Conservation (phyloP, 2,329 filamentous ascomycete genomes). For the Huntiella moniliformis region DNA sequence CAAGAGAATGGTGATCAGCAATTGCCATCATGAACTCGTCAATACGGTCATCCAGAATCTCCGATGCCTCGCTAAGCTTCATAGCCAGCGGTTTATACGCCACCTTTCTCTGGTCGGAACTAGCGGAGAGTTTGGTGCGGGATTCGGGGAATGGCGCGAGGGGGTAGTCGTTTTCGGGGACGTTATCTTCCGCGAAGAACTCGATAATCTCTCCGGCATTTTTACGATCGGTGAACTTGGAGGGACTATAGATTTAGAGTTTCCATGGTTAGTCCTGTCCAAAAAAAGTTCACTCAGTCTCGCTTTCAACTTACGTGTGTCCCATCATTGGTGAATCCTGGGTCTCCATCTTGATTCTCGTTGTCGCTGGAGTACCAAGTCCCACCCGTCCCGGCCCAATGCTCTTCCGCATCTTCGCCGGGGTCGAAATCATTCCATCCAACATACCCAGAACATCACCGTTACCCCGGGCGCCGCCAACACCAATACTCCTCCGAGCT, state of each 20-base stretch:
- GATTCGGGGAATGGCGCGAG: conserved; percentile 54
- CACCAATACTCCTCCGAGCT: conserved; percentile 15
- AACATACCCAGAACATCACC: conserved; percentile 18
- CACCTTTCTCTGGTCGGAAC: conserved; percentile 79
- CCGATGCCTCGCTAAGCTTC: conserved; percentile 82
- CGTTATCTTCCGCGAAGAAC: conserved; percentile 44
- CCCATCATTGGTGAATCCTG: conserved; percentile 16
- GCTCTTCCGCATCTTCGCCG: conserved; percentile 19
- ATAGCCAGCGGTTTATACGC: conserved; percentile 84
- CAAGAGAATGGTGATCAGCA: conserved; percentile 54
- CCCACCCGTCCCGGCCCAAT: conserved; percentile 19
- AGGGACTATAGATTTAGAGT: conserved; percentile 23
- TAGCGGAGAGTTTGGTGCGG: conserved; percentile 67
- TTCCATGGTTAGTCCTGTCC: neutral
- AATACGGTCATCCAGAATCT: conserved; percentile 87
- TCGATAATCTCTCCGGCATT: conserved; percentile 72
- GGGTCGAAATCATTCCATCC: conserved; percentile 46
- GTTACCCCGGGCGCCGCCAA: neutral
- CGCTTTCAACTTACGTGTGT: conserved; percentile 5
- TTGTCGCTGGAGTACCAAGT: conserved; percentile 28
- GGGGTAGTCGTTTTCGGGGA: conserved; percentile 48
- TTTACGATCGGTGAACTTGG: conserved; percentile 54
- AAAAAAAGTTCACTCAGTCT: neutral
- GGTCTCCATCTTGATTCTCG: conserved; percentile 26
- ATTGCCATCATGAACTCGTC: conserved; percentile 67